Percentiles rank a stretch among this genome's conserved stretches.
phyloP scores from a whole-genome alignment of 306 rosid species.

The Lathyrus aphaca region DNA sequence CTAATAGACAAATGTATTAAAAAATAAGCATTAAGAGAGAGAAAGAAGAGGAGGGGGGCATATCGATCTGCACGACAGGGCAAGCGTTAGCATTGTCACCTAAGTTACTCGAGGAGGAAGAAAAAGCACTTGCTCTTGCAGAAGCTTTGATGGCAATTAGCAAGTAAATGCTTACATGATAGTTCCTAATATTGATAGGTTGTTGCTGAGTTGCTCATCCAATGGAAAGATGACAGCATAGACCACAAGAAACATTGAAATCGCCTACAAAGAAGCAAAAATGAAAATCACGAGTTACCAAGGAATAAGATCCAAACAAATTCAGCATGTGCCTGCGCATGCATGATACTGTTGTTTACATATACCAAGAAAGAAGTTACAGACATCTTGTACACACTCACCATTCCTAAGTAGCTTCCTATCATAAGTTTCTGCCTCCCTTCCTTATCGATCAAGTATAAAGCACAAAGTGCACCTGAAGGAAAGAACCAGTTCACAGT shows the following conservation, averaged over 20 bases:
- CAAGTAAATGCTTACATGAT: conserved; percentile 61
- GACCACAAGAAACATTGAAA: conserved; percentile 75
- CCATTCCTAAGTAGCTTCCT: conserved; percentile 95
- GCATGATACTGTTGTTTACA: conserved; percentile 8
- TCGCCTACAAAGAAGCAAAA: conserved; percentile 57
- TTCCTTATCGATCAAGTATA: conserved; percentile 75
- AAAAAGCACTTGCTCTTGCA: not conserved
- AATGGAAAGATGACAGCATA: conserved; percentile 59
- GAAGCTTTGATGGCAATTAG: conserved; percentile 30
- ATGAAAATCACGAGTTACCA: not conserved
- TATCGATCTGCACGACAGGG: not conserved
- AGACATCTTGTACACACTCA: conserved; percentile 44
- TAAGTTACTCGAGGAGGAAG: not conserved
- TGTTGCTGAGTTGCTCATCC: conserved; percentile 62
- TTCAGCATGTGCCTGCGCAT: not conserved
- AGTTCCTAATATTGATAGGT: conserved; percentile 81
- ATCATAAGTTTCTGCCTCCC: conserved; percentile 82
- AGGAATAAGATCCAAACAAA: conserved; percentile 18
- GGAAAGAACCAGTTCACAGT: conserved; percentile 38
- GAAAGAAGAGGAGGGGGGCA: not conserved
- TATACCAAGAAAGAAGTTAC: conserved; percentile 18
- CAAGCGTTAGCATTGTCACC: conserved; percentile 7
- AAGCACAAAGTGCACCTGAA: conserved; percentile 79
- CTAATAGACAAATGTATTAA: not conserved
- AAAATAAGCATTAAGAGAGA: not conserved